Percentiles rank a stretch among this genome's conserved stretches.
phyloP scores from a whole-genome alignment of 305 asterid species.

The Fraxinus angustifolia region DNA sequence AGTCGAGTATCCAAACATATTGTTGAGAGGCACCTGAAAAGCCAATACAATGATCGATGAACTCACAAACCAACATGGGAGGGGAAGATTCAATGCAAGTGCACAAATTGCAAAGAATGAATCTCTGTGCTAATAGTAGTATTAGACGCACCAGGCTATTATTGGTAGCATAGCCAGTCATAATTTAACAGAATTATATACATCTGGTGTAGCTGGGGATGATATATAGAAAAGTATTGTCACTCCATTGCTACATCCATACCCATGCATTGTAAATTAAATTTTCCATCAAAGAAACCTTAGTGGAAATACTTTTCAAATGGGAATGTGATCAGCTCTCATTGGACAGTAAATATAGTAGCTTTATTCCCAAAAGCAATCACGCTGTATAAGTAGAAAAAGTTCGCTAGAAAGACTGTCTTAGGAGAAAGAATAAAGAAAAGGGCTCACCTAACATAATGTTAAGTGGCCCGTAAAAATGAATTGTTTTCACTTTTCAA shows the following conservation, averaged over 20 bases:
- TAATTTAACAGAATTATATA: not conserved
- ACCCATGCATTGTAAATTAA: not conserved
- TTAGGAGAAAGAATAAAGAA: not conserved
- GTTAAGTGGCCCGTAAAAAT: not conserved
- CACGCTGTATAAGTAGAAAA: not conserved
- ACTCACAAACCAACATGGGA: not conserved
- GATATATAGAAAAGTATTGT: not conserved
- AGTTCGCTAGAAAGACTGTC: not conserved
- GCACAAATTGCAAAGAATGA: not conserved
- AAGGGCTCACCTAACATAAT: not conserved
- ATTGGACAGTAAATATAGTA: not conserved
- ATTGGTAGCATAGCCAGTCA: not conserved
- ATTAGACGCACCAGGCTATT: not conserved
- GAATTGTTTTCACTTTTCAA: not conserved
- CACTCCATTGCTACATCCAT: not conserved
- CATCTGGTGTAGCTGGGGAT: not conserved
- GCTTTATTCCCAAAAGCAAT: not conserved
- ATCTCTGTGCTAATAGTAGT: not conserved
- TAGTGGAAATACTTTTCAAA: not conserved
- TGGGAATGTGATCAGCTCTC: not conserved
- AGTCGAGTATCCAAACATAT: constrained; percentile 97
- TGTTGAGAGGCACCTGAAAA: constrained; percentile 95
- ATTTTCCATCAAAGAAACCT: not conserved
- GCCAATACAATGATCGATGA: not conserved
- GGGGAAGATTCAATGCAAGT: not conserved